Percentiles rank a stretch among this genome's conserved stretches.
Conservation (phyloP, 2,329 filamentous ascomycete genomes). For the Helotiales sp. region DNA sequence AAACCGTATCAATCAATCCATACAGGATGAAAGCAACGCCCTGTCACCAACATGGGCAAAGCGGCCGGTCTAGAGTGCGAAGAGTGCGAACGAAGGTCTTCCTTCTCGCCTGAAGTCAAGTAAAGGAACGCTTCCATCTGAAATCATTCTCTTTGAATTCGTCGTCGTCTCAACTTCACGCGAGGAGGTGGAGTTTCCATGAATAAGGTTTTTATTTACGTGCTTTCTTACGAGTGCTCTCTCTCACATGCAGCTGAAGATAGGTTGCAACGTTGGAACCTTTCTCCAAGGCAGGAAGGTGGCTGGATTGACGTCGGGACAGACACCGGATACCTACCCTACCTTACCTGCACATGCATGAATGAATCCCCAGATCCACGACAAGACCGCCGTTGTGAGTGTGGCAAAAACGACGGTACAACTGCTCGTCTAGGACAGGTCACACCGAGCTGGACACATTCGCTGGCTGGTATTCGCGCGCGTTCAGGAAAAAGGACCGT, state of each 20-base stretch:
- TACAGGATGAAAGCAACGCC: background rate
- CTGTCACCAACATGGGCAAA: slow-evolving; percentile 6
- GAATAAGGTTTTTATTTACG: background rate
- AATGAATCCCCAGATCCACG: background rate
- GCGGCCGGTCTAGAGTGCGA: background rate
- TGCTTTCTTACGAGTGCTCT: background rate
- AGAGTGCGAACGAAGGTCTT: background rate
- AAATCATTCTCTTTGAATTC: no score
- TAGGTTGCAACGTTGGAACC: background rate
- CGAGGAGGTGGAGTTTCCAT: background rate
- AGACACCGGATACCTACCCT: no score
- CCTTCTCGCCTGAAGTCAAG: background rate
- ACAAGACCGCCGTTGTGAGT: background rate
- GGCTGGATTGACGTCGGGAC: no score
- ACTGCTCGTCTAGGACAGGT: slow-evolving; percentile 1
- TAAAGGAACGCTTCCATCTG: background rate
- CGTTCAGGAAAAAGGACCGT: slow-evolving; percentile 2
- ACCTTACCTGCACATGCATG: no score
- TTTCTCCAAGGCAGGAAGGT: no score
- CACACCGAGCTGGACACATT: background rate
- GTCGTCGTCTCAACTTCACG: background rate
- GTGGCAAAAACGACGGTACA: background rate
- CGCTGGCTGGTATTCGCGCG: background rate
- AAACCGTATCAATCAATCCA: background rate
- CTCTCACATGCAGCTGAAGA: background rate